phyloP scores from a whole-genome alignment of 2,329 filamentous ascomycete genomes.

The Ophiosphaerella narmari region DNA sequence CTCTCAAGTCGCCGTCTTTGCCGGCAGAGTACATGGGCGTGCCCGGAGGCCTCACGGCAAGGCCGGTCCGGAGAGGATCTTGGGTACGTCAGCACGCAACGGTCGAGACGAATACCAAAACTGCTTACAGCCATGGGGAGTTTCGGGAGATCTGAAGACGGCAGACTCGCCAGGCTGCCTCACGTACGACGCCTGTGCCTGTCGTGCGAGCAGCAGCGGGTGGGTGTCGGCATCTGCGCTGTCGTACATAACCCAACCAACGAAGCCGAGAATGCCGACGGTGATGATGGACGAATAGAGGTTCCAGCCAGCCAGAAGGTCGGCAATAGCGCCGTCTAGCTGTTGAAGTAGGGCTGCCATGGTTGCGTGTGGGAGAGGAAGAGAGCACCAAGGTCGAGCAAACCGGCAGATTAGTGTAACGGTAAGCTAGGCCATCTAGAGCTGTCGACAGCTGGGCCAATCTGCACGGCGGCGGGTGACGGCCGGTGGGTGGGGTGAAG shows the following conservation, averaged over 20 bases:
- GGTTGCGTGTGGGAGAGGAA: conserved; percentile 9
- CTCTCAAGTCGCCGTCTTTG: conserved; percentile 84
- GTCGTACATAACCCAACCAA: conserved; percentile 72
- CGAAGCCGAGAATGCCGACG: conserved; percentile 66
- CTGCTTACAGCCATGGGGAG: conserved; percentile 71
- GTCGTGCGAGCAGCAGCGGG: conserved; percentile 85
- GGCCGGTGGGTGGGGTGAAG: conserved; percentile 7
- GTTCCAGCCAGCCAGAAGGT: conserved; percentile 80
- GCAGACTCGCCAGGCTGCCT: conserved; percentile 85
- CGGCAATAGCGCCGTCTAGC: conserved; percentile 72
- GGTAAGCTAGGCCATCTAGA: no score
- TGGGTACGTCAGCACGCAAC: conserved; percentile 19
- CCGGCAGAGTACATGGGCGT: conserved; percentile 82
- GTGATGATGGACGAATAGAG: conserved; percentile 74
- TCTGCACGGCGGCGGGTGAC: conserved; percentile 4
- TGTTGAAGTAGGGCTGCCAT: conserved; percentile 61
- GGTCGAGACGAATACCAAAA: neutral
- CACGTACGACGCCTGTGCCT: conserved; percentile 77
- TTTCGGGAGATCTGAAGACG: conserved; percentile 80
- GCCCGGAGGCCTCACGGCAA: conserved; percentile 77
- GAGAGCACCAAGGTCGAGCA: neutral
- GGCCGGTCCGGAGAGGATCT: conserved; percentile 46
- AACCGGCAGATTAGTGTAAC: neutral
- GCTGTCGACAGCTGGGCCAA: conserved; percentile 1
- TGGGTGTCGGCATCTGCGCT: conserved; percentile 86